Base-by-base conservation (phyloP, 1,284 basidiomycete species). In the Somion occarium region DNA sequence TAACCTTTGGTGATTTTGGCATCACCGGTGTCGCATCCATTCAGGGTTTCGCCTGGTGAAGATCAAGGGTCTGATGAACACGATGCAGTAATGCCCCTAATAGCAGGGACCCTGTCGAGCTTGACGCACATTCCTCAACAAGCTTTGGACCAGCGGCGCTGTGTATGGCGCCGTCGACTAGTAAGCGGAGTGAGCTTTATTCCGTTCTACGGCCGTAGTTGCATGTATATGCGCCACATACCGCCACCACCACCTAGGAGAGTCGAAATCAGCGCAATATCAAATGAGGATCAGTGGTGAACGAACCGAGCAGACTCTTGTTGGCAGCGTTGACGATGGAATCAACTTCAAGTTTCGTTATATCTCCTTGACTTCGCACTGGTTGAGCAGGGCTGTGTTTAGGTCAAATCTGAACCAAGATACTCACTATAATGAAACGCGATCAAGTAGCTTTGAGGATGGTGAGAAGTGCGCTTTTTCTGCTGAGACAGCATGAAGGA, bases 301-400 rank as follows among this genome's bases (percentile, higher is more conserved):
- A 19, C 7, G 39, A 63, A 79, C 93, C 93, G 38, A 90, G 73
- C 22, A 96, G 72, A 39, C 78, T 80, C 48, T 74, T 74, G 65
- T 94, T 93, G 3, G 92, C 92, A 5, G 93, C 93, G 63, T 95
- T 96, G 48, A 95, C 92, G 53, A 96, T 89, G 23, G 83, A 77
- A 63, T 93, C 90, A 7, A 89, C 70, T 46, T 82, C 71, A 23
- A 92, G 65, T 53, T 73, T 71, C 5, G 90, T 92, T 54, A 93
- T 91, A 64, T 92, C 86, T 38, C 86, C 88, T 61, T 85, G 80
- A 61, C 89, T 91, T 60, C 27, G 13, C 50, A 49, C n/a, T 26
- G 49, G 53, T 18, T 41, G 9, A 41, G 39, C 44, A 24, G 30
- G 44, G 38, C 12, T 37, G 43, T 51, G 43, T 13, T 49, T 46